Evolutionary conservation across 495 filamentous ascomycete genomes (phyloP).

Genomic region (Penicillium tannophilum): DNA sequence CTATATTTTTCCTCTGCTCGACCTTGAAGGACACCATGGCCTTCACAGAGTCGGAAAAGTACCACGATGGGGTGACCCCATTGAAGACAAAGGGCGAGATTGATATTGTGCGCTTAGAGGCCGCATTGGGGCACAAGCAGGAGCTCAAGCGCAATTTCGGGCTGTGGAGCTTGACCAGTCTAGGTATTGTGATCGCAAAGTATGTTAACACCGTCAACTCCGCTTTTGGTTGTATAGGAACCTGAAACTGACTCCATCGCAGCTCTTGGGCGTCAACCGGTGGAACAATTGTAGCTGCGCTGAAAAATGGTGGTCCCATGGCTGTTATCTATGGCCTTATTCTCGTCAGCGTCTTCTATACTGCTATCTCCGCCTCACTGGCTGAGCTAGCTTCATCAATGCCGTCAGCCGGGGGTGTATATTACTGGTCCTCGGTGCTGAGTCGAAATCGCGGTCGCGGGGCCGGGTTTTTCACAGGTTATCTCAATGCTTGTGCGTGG

Average conservation of each 20-base stretch:
- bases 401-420: conserved; percentile 78
- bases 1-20: not conserved
- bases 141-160: conserved; percentile 43
- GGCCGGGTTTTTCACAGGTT: conserved; percentile 71
- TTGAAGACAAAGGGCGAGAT: conserved; percentile 25
- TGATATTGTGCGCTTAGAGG: conserved; percentile 44
- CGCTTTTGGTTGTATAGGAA: not conserved
- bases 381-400: conserved; percentile 75
- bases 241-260: not conserved
- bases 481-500: conserved; percentile 76
- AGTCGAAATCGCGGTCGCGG: conserved; percentile 62
- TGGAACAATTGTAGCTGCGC: conserved; percentile 45
- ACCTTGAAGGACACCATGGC: conserved; percentile 16
- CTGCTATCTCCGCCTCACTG: conserved; percentile 48
- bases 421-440: conserved; percentile 77
- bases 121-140: conserved; percentile 49
- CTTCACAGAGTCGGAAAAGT: conserved; percentile 4
- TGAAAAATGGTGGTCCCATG: conserved; percentile 48
- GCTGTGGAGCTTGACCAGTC: conserved; percentile 45
- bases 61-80: conserved; percentile 13
- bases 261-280: conserved; percentile 47
- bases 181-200: conserved; percentile 52
- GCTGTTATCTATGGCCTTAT: conserved; percentile 48
- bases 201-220: conserved; percentile 19
- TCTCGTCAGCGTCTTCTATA: conserved; percentile 45